Evolutionary conservation across 164 flowering plant species (phyloP), one percentile per base, ranked within the genome.

Genomic region (Berberis thunbergii): DNA sequence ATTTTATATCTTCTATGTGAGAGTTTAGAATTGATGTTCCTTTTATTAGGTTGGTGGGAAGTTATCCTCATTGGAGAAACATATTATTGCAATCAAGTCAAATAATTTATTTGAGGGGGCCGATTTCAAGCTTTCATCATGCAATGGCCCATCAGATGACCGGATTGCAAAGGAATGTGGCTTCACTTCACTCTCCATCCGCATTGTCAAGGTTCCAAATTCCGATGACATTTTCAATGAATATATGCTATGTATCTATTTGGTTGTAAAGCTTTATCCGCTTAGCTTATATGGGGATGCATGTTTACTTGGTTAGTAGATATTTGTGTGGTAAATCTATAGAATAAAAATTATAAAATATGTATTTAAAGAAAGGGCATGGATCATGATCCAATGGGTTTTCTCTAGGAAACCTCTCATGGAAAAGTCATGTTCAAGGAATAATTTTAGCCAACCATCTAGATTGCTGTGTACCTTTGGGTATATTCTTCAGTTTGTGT

Each of bases 41-140:
- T 26, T 54, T 61, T 64, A 26, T 66, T 54, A 92, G 98, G 84
- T 94, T 70, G 96, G 98, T 62, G 97, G 97, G 64, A 79, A 73
- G 71, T 66, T 88, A 52, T 70, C 78, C 4, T 72, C 81, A 1
- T 68, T 94, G 77, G 76, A 86, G 73, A 72, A 78, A 57, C 98
- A 94, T 74, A 86, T 94, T 68, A 84, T 70, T 43, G 85, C 78
- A 0, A 71, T 87, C 49, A 80, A 80, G 76, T 73, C 60, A 9
- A 78, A 79, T 65, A 5, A 58, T 49, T 75, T 86, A 68, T 94
- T 94, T 68, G 82, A 86, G 57, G 97, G 96, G n/a, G 88, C 96
- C 2, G 97, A 94, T 64, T 94, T 94, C 81, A 88, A 94, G 86
- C 92, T 90, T n/a, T 97, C 95, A 1, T 72, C 89, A 57, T 87